Percentiles rank a stretch among this genome's conserved stretches.
These are phyloP conservation scores for Elaeis guineensis DNA, from an alignment of 176 grass and related monocot genomes.

Conservation along the genomic window DNA sequence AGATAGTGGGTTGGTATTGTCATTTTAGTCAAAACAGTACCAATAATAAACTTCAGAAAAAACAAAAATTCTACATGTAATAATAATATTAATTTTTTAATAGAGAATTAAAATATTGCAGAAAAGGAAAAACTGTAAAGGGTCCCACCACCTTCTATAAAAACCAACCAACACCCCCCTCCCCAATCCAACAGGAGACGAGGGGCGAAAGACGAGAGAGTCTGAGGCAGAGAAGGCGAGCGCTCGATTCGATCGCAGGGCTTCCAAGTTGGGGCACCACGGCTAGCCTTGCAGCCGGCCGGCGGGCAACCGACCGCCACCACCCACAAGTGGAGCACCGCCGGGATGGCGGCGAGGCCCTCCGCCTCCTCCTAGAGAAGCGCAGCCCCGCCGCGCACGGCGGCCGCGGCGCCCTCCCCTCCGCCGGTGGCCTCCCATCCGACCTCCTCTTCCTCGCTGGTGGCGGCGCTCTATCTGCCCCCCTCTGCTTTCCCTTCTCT, in stretches of 20 bases:
- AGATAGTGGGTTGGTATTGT: no score
- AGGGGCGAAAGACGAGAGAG: not conserved
- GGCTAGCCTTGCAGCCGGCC: conserved; percentile 73
- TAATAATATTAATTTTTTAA: no score
- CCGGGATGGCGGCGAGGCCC: not conserved
- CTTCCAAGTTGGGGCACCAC: conserved; percentile 60
- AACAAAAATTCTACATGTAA: no score
- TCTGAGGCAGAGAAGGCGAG: no score
- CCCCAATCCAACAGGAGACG: not conserved
- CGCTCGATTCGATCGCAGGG: no score
- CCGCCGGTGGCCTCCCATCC: conserved; percentile 82
- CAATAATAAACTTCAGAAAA: no score
- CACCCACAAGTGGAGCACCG: conserved; percentile 59
- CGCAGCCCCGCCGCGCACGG: conserved; percentile 71
- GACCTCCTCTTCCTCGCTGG: conserved; percentile 99
- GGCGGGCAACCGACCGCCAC: conserved; percentile 68
- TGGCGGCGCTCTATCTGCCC: conserved; percentile 35
- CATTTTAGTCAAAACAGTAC: no score
- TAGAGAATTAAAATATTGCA: no score
- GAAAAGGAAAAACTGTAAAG: no score
- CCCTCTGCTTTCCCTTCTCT: not conserved
- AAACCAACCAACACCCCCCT: no score
- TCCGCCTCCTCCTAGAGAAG: conserved; percentile 2
- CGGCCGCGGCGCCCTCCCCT: conserved; percentile 86
- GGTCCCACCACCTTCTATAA: no score